Base-by-base conservation (phyloP, 768 basidiomycete species). In the Tephrocybe sp. region DNA sequence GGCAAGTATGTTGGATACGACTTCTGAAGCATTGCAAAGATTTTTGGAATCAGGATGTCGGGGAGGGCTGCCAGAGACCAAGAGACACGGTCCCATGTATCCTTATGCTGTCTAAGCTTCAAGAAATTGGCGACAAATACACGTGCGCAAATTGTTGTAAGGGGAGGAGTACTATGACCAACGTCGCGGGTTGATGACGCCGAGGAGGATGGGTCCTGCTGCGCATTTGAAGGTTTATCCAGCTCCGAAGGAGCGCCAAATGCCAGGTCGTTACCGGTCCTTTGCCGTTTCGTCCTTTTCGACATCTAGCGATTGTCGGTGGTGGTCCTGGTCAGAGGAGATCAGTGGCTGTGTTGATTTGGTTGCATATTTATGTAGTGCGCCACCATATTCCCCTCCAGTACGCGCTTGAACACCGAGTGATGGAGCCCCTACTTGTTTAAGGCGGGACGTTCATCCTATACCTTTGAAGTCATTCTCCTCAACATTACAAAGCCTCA, bases 1-100 rank as follows among this genome's bases (percentile, higher is more conserved):
- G 68, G 73, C 36, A 88, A 69, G 48, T 78, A 65, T 2, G 71
- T 73, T 11, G 86, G 82, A 62, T 76, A 79, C 12, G 72, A 63
- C 3, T 70, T 62, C 48, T 71, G 73, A 40, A 88, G 64, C 62
- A 78, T 74, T 12, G 73, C 62, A 55, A 85, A 83, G 9, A 87
- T 47, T 51, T 65, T 76, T 24, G 79, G 74, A 14, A 78, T 65
- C 4, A 85, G 51, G 8, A 65, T 5, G 36, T 85, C 83, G 0
- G 86, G 86, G 7, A 88, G 61, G 4, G 57, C 56, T 42, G 72
- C 71, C 15, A 88, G 63, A 57, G 71, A 69, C 20, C 42, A 40
- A 23, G 73, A 70, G 3, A 73, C 65, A n/a, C 49, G 52, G 21
- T 69, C 60, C 80, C 82, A 83, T 25, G 59, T 47, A 8, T 46